phyloP scores from a whole-genome alignment of 1,139 yeast species.

The Hemisphaericaspora lyxosophila region DNA sequence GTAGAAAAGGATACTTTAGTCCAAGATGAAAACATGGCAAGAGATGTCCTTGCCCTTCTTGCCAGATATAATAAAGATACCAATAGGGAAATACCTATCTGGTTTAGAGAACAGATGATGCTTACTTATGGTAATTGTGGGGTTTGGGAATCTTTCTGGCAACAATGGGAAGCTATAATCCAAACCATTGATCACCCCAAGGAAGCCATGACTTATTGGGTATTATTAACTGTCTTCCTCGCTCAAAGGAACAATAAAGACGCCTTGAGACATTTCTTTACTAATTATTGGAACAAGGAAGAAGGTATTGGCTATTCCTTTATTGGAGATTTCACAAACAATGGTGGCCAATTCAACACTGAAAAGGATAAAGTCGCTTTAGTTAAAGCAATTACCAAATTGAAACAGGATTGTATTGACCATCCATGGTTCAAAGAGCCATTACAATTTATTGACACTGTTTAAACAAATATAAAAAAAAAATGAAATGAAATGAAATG shows the following conservation, averaged over 20 bases:
- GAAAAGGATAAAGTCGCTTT: constrained; percentile 24
- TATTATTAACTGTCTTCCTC: constrained; percentile 35
- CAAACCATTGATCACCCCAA: constrained; percentile 7
- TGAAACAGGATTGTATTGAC: constrained; percentile 15
- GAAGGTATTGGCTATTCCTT: constrained; percentile 26
- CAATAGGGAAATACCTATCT: constrained; percentile 11
- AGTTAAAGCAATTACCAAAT: constrained; percentile 19
- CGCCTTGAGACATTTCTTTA: constrained; percentile 33
- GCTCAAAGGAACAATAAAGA: constrained; percentile 27
- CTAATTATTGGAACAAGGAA: constrained; percentile 30
- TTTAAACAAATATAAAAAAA: too few relatives aligned
- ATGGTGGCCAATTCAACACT: constrained; percentile 18
- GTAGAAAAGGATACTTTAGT: constrained; percentile 3
- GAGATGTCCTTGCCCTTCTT: constrained; percentile 32
- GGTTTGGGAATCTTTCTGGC: constrained; percentile 42
- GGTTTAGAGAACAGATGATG: constrained; percentile 34
- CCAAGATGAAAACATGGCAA: constrained; percentile 29
- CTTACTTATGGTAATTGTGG: constrained; percentile 42
- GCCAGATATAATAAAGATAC: constrained; percentile 11
- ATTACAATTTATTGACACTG: constrained; percentile 8
- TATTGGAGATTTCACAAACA: constrained; percentile 20
- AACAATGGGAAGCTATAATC: constrained; percentile 31
- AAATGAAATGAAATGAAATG: too few relatives aligned
- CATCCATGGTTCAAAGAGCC: constrained; percentile 15
- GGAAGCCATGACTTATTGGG: constrained; percentile 27